Evolutionary conservation across 495 filamentous ascomycete genomes (phyloP).

Genomic region (Hypoxylon cercidicola): DNA sequence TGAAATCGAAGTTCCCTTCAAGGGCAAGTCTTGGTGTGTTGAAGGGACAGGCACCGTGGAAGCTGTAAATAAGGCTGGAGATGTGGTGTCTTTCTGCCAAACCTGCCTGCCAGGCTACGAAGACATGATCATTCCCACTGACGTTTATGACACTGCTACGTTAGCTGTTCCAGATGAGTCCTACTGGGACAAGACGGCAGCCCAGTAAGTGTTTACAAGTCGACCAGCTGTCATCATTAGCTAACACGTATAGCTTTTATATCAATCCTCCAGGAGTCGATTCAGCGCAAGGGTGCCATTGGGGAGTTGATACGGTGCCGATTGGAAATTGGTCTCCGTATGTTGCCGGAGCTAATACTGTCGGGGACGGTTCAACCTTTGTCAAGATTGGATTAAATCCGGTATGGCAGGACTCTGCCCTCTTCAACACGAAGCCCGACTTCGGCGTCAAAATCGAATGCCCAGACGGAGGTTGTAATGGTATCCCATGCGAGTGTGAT

Average conservation of each 20-base stretch:
- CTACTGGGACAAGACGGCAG: conserved; percentile 79
- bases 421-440: conserved; percentile 66
- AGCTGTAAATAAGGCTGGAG: conserved; percentile 70
- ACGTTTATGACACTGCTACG: conserved; percentile 62
- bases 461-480: conserved; percentile 72
- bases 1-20: conserved; percentile 76
- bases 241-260: conserved; percentile 67
- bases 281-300: conserved; percentile 71
- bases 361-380: conserved; percentile 70
- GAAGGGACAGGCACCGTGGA: conserved; percentile 73
- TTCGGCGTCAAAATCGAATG: conserved; percentile 81
- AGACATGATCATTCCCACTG: conserved; percentile 85
- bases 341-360: conserved; percentile 80
- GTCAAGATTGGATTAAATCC: conserved; percentile 86
- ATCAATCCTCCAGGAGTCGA: conserved; percentile 78
- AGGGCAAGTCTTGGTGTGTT: conserved; percentile 74
- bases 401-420: conserved; percentile 70
- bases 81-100: conserved; percentile 78
- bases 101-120: conserved; percentile 88
- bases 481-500: conserved; percentile 79
- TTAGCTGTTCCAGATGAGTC: conserved; percentile 75
- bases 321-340: conserved; percentile 85
- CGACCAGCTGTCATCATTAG: background rate
- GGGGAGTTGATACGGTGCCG: conserved; percentile 72
- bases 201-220: conserved; percentile 66